Base-by-base conservation (phyloP, 805 yeast species). In the Hanseniaspora vineae region DNA sequence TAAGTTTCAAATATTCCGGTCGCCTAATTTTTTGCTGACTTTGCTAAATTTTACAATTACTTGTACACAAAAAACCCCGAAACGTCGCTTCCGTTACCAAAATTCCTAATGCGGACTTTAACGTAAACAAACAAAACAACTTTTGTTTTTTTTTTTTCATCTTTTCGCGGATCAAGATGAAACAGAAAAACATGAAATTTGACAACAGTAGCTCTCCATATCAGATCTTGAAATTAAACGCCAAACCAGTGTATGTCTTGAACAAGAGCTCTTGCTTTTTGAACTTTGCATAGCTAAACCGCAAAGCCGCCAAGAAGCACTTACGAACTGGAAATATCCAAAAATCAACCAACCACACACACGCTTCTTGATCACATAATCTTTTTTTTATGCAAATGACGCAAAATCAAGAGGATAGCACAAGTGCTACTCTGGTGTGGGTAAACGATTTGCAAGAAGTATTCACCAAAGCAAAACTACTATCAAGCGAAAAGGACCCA, bases 401-500 rank as follows among this genome's bases (percentile, higher is more conserved):
- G 31, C 50, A 42, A 17, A 81, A 78, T 23, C 29, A 33, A 33
- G 6, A 33, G 12, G 9, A n/a, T 10, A 33, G 37, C 37, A 33
- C 14, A 33, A 33, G 8, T 23, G 29, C 6, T n/a, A 10, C 14
- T 33, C 6, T 33, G 14, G 90, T 86, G 2, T 87, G 96, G 96
- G 69, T 86, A 20, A 78, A 86, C 1, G 82, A 80, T 56, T 62
- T 66, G n/a, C 65, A 66, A 17, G 62, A 69, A 18, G 73, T 77
- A 2, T 87, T 82, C 60, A 65, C 69, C 45, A 77, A 78, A 54
- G 95, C 84, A 0, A 42, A 45, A 29, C 35, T 48, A 60, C 46
- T 14, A 55, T 52, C 12, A 54, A 55, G 40, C 54, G 48, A 17
- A 46, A 44, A 13, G 52, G 55, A 15, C 39, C 55, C 19, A 49